A percentile compares a stretch with the other conserved stretches of the same genome.
phyloP scores from a whole-genome alignment of 768 basidiomycete species.

The Macrolepiota albuminosa region DNA sequence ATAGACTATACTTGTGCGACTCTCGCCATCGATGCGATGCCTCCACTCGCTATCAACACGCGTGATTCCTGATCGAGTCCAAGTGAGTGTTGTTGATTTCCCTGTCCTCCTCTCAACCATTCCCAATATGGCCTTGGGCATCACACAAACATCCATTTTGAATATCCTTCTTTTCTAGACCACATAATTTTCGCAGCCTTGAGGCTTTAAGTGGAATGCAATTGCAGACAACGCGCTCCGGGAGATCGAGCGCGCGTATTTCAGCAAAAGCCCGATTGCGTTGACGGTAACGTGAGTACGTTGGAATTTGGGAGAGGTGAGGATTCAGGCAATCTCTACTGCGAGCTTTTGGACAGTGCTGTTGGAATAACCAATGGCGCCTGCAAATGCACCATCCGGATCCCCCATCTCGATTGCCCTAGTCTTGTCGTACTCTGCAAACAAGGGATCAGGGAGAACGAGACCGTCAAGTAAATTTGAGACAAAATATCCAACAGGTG shows the following conservation, averaged over 20 bases:
- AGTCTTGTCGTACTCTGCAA: slow-evolving; percentile 10
- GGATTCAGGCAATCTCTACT: slow-evolving; percentile 9
- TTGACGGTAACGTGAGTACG: slow-evolving; percentile 58
- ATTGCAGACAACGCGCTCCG: slow-evolving; percentile 55
- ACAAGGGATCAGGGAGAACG: slow-evolving; percentile 6
- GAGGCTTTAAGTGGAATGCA: slow-evolving; percentile 46
- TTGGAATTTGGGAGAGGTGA: slow-evolving; percentile 37
- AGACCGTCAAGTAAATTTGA: not conserved
- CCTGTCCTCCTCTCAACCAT: slow-evolving; percentile 31
- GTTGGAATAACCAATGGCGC: slow-evolving; percentile 9
- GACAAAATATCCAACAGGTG: not conserved
- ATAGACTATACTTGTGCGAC: not conserved
- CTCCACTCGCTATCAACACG: not conserved
- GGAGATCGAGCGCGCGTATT: slow-evolving; percentile 39
- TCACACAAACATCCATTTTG: slow-evolving; percentile 48
- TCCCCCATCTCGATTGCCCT: not conserved
- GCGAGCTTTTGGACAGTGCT: not conserved
- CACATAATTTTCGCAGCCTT: slow-evolving; percentile 53
- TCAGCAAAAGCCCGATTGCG: slow-evolving; percentile 47
- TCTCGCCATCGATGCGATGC: slow-evolving; percentile 7
- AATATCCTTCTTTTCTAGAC: slow-evolving; percentile 46
- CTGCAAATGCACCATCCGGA: slow-evolving; percentile 10
- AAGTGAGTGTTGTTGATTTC: slow-evolving; percentile 24
- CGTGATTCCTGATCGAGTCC: slow-evolving; percentile 29
- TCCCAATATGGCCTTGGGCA: slow-evolving; percentile 34